Evolutionary conservation across 768 basidiomycete genomes (phyloP).

Genomic region (Neoboletus brunneissimus): DNA sequence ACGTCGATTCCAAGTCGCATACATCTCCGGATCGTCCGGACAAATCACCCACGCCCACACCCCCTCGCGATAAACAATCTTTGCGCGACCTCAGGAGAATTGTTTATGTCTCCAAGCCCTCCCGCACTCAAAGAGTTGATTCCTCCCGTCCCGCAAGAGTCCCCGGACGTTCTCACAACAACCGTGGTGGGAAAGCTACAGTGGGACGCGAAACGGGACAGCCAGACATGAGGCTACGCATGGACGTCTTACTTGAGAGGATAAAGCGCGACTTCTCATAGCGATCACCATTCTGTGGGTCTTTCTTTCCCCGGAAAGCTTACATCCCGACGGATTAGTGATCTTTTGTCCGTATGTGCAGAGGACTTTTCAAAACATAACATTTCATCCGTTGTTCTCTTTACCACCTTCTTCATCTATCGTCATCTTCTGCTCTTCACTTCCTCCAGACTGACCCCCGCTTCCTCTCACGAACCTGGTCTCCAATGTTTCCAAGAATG

Average conservation of each 20-base stretch:
- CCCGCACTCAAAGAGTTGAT: conserved; percentile 57
- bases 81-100: conserved; percentile 59
- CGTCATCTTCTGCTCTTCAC: conserved; percentile 38
- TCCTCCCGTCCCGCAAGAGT: conserved; percentile 33
- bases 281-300: conserved; percentile 9
- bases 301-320: neutral
- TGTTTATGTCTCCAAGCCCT: conserved; percentile 58
- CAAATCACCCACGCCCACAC: conserved; percentile 1
- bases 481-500: conserved; percentile 56
- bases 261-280: conserved; percentile 63
- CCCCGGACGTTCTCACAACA: conserved; percentile 11
- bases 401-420: conserved; percentile 46
- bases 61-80: conserved; percentile 25
- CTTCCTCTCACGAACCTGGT: conserved; percentile 60
- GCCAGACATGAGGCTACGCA: conserved; percentile 82
- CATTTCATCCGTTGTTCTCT: conserved; percentile 49
- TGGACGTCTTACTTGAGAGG: conserved; percentile 83
- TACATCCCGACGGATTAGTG: neutral
- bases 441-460: conserved; percentile 26
- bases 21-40: conserved; percentile 1
- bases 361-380: neutral
- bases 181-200: conserved; percentile 30
- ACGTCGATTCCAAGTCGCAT: neutral
- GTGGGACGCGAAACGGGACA: conserved; percentile 39
- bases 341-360: conserved; percentile 1